Base-by-base conservation (phyloP, 2,329 filamentous ascomycete species). In the Beauveria australis region DNA sequence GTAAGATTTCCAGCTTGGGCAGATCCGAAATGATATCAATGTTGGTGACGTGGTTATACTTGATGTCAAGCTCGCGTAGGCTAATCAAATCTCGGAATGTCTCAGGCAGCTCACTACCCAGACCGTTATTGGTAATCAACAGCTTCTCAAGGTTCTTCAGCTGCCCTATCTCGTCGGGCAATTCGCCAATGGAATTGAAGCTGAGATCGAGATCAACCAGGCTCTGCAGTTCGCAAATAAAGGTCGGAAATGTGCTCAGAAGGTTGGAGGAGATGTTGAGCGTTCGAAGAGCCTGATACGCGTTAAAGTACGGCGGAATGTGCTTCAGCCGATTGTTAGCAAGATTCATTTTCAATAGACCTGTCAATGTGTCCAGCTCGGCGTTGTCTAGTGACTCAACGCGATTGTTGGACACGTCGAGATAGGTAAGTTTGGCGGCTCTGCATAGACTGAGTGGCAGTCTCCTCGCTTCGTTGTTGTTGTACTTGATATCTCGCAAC, bases 241-340 rank as follows among this genome's bases (percentile, higher is more conserved):
- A 95, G 24, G 87, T 80, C 0, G 94, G 94, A 64, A 99, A 96
- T 46, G 84, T 84, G 61, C 88, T 87, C 59, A 99, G 81, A 63
- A 90, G 92, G 73, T 99, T 99, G 1, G 94, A 99, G 1, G 93
- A 96, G 53, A 99, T 80, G 69, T 96, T 97, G 62, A 99, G 77
- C 64, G 86, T 93, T 64, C 94, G 84, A 63, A 99, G 78, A 5
- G 85, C 82, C 63, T 84, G 85, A 72, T 95, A 99, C 22, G 84
- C 81, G 24, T 86, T 88, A 73, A 99, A 97, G 67, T 93, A 94
- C 1, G 82, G 73, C 0, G 94, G 94, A 1, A 99, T 78, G 56
- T 82, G 80, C 37, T 85, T 89, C 22, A 99, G 78, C 62, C 90
- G 88, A 73, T 99, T 99, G 75, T 97, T 99, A 64, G 93, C 91